Base-by-base conservation (phyloP, 257 asterid species). In the Solanum dulcamara region DNA sequence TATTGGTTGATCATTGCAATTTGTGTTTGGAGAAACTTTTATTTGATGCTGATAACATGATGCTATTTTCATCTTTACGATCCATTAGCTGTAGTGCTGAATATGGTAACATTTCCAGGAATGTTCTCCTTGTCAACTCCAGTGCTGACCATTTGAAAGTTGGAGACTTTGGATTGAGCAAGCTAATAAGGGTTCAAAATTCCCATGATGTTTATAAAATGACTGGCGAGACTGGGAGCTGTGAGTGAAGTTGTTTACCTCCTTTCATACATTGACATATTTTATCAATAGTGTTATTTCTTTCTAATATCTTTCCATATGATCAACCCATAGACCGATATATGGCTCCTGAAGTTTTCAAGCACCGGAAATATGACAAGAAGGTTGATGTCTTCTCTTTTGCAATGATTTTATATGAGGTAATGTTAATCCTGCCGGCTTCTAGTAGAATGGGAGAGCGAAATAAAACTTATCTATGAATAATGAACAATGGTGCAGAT, bases 211-310 rank as follows among this genome's bases (percentile, higher is more conserved):
- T 95, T 77, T 97, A 95, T 92, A 95, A 95, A 92, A 88, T 97
- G 98, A 97, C 98, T 3, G 98, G 98, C 77, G 98, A 95, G 90
- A 95, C 99, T n/a, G 99, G 99, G 87, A 97, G 98, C 93, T 97
- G 98, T 95, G 90, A 94, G 99, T 89, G 71, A 60, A 57, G 85
- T 60, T 35, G 71, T 81, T 83, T 60, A 35, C 38, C 60, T 80
- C 68, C 59, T 38, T 53, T 6, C 14, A 48, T 46, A 55, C 53
- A 10, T 40, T 66, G 50, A 80, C 55, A 2, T 84, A n/a, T 62
- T 35, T 28, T 5, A 20, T 75, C 72, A 81, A 28, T 37, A 37
- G 50, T 44, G n/a, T 30, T 13, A 10, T 87, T 17, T 59, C 50
- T 82, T 88, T 87, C 35, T 84, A 12, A 46, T 40, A 48, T 68